A percentile compares a stretch with the other conserved stretches of the same genome.
These are phyloP conservation scores for Bruguiera sexangula DNA, from an alignment of 345 rosid genomes.

Conservation along the genomic window DNA sequence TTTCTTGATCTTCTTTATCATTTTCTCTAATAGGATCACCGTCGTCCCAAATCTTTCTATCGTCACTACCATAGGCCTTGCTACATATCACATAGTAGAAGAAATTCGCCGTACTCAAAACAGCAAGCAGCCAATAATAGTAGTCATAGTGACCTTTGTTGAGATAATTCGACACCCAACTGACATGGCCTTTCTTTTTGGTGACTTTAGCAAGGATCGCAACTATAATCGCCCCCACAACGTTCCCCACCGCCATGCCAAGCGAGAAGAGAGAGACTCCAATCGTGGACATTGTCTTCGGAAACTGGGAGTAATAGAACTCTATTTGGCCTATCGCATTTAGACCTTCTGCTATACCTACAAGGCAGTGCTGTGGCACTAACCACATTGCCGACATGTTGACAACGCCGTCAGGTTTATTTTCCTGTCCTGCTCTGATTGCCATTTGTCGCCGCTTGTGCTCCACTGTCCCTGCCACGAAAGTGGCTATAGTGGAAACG, in stretches of 20 bases:
- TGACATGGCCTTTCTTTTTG: conserved; percentile 16
- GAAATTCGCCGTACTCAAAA: conserved; percentile 35
- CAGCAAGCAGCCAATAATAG: conserved; percentile 48
- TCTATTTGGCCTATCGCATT: conserved; percentile 51
- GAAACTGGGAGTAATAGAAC: conserved; percentile 54
- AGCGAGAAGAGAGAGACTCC: conserved; percentile 38
- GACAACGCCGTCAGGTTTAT: conserved; percentile 12
- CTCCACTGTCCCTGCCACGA: conserved; percentile 40
- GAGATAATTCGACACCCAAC: conserved; percentile 46
- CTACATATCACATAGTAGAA: conserved; percentile 35
- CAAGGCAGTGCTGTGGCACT: conserved; percentile 38
- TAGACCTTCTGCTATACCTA: conserved; percentile 45
- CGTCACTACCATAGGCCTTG: conserved; percentile 42
- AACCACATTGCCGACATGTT: conserved; percentile 48
- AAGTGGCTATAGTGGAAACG: conserved; percentile 35
- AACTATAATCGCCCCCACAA: conserved; percentile 40
- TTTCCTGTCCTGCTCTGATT: conserved; percentile 19
- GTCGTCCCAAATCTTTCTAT: conserved; percentile 31
- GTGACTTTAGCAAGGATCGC: conserved; percentile 19
- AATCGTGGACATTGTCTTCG: conserved; percentile 49
- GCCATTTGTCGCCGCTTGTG: conserved; percentile 32
- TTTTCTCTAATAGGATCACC: conserved; percentile 4
- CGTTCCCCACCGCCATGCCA: conserved; percentile 34
- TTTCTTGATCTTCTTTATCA: conserved; percentile 15
- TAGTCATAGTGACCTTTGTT: conserved; percentile 49